phyloP scores from a whole-genome alignment of 805 yeast species.

The Brettanomyces naardenensis region DNA sequence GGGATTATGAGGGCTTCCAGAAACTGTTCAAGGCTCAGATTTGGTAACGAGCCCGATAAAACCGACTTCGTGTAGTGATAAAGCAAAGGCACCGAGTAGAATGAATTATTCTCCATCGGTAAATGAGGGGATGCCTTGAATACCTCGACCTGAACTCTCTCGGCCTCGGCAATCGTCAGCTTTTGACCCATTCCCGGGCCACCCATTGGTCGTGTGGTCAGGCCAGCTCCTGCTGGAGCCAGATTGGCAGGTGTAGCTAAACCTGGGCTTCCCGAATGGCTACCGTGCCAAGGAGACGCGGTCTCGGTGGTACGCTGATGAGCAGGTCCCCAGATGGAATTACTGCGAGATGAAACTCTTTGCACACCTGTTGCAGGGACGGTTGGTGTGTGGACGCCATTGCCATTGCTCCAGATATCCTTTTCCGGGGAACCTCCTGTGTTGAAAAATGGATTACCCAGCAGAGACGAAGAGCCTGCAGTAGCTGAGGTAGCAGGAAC shows the following conservation, averaged over 20 bases:
- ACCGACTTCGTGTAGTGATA: conserved; percentile 27
- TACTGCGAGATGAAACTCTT: not conserved
- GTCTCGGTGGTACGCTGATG: not conserved
- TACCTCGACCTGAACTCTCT: conserved; percentile 35
- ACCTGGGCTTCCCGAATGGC: no score
- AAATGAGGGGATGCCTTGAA: conserved; percentile 31
- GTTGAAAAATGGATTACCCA: not conserved
- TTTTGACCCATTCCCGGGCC: no score
- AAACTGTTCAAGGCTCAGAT: conserved; percentile 13
- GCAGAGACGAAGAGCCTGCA: not conserved
- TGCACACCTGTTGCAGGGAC: no score
- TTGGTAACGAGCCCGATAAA: conserved; percentile 30
- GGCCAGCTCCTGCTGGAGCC: no score
- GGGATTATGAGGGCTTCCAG: conserved; percentile 27
- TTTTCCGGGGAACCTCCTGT: not conserved
- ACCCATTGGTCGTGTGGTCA: no score
- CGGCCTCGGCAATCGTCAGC: conserved; percentile 18
- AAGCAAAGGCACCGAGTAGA: conserved; percentile 16
- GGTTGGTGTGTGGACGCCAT: no score
- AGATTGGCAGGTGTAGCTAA: no score
- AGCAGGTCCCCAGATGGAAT: conserved; percentile 1
- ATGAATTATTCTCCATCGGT: conserved; percentile 19
- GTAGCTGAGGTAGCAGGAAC: not conserved
- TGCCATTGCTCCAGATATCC: not conserved
- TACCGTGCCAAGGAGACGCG: not conserved